Percentiles rank a stretch among this genome's conserved stretches.
These are phyloP conservation scores for Coemansia sp. DNA, from an alignment of 192 early-diverging fungal genomes.

Conservation along the genomic window DNA sequence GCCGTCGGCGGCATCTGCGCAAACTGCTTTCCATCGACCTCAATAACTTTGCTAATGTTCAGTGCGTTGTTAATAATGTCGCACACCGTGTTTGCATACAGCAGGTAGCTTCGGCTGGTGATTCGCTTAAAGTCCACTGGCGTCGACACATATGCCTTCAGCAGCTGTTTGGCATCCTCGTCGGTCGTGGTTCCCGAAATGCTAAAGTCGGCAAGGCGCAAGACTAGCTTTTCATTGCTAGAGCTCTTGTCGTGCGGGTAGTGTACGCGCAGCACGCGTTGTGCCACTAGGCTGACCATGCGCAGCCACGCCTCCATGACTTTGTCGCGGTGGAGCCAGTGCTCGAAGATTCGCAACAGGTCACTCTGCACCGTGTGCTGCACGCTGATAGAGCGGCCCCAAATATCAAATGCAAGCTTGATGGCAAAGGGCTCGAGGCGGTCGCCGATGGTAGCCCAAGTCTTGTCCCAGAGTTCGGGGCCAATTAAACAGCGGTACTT, in stretches of 20 bases:
- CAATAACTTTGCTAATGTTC: constrained; percentile 11
- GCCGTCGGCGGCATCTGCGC: constrained; percentile 33
- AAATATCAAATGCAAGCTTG: constrained; percentile 38
- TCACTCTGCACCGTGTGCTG: not conserved
- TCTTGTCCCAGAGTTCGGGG: constrained; percentile 37
- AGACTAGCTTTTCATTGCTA: constrained; percentile 4
- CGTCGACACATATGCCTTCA: constrained; percentile 12
- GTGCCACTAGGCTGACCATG: constrained; percentile 14
- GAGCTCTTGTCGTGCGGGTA: constrained; percentile 21
- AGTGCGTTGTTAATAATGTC: constrained; percentile 14
- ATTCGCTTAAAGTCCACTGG: constrained; percentile 9
- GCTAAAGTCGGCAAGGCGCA: constrained; percentile 28
- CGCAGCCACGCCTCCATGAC: constrained; percentile 31
- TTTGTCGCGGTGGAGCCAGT: constrained; percentile 40
- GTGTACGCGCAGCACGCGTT: constrained; percentile 16
- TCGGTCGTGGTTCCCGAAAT: constrained; percentile 3
- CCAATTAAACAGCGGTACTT: constrained; percentile 26
- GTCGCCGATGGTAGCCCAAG: constrained; percentile 44
- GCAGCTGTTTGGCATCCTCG: constrained; percentile 9
- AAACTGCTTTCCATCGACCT: constrained; percentile 14
- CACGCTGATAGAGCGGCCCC: constrained; percentile 19
- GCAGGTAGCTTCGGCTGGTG: constrained; percentile 16
- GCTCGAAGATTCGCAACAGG: constrained; percentile 8
- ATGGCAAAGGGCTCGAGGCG: constrained; percentile 34
- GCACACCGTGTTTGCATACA: constrained; percentile 21